Percentiles rank a stretch among this genome's conserved stretches.
phyloP scores from a whole-genome alignment of 139 green algal species.

The Chlamydomonas sp. region DNA sequence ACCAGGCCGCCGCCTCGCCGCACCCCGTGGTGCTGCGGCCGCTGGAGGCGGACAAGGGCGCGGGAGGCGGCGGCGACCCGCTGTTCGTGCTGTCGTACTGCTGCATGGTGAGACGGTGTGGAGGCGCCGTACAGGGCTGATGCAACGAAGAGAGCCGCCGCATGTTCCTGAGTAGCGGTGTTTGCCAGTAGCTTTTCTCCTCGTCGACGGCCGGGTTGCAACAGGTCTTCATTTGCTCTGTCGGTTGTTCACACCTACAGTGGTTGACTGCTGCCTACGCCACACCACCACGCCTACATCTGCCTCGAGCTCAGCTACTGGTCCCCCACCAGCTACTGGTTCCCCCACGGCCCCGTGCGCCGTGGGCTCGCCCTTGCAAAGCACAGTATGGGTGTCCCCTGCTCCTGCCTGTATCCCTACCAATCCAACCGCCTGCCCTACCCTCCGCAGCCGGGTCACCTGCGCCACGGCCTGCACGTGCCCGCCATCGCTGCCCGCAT shows the following conservation, averaged over 20 bases:
- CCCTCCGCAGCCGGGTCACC: conserved; percentile 45
- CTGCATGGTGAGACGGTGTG: background rate
- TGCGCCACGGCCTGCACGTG: conserved; percentile 64
- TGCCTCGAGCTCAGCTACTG: too few species aligned
- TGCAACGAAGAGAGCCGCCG: too few species aligned
- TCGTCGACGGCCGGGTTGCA: too few species aligned
- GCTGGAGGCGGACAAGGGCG: conserved; percentile 1
- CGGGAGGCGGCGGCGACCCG: background rate
- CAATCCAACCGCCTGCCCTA: background rate
- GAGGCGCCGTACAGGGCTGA: too few species aligned
- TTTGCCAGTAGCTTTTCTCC: background rate
- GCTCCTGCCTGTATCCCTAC: background rate
- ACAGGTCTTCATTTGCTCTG: too few species aligned
- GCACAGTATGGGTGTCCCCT: too few species aligned
- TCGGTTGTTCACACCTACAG: too few species aligned
- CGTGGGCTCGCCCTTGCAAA: too few species aligned
- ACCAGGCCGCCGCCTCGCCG: conserved; percentile 70
- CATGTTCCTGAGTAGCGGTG: background rate
- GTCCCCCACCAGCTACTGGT: too few species aligned
- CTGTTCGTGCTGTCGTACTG: conserved; percentile 13
- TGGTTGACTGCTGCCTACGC: too few species aligned
- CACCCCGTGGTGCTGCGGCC: conserved; percentile 80
- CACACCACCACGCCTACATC: too few species aligned
- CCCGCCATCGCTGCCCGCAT: conserved; percentile 66
- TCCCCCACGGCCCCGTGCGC: too few species aligned